phyloP scores from a whole-genome alignment of 257 asterid genomes.

The Catharanthus roseus region DNA sequence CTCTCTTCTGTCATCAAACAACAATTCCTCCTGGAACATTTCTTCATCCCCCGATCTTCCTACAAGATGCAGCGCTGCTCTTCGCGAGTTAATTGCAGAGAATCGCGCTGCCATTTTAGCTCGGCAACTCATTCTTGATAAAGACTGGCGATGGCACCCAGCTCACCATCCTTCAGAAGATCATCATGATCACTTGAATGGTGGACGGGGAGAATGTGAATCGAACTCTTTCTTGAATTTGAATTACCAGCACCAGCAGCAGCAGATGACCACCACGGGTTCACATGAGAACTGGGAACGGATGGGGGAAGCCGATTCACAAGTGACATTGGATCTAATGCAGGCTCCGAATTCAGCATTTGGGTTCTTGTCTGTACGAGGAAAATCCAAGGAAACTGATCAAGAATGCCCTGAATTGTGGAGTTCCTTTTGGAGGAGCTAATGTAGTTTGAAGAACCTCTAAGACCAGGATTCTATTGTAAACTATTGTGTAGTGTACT shows the following conservation, averaged over 20 bases:
- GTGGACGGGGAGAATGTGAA: constrained; percentile 3
- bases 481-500: no score
- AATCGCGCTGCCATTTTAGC: constrained; percentile 48
- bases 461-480: no score
- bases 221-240: not conserved
- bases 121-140: constrained; percentile 21
- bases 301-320: constrained; percentile 13
- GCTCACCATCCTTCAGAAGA: constrained; percentile 11
- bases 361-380: constrained; percentile 25
- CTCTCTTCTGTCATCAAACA: constrained; percentile 80
- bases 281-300: constrained; percentile 21
- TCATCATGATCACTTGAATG: constrained; percentile 2
- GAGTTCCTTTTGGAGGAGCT: constrained; percentile 22
- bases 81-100: constrained; percentile 58
- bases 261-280: constrained; percentile 1
- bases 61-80: constrained; percentile 47
- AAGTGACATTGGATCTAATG: constrained; percentile 53
- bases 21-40: constrained; percentile 24
- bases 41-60: constrained; percentile 39
- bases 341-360: constrained; percentile 37
- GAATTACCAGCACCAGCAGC: constrained; percentile 13
- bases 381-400: constrained; percentile 17
- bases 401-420: constrained; percentile 36
- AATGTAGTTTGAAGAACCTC: constrained; percentile 15
- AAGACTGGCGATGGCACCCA: constrained; percentile 12